Conservation (phyloP, 2,329 filamentous ascomycete species). For the Cercospora sp. region DNA sequence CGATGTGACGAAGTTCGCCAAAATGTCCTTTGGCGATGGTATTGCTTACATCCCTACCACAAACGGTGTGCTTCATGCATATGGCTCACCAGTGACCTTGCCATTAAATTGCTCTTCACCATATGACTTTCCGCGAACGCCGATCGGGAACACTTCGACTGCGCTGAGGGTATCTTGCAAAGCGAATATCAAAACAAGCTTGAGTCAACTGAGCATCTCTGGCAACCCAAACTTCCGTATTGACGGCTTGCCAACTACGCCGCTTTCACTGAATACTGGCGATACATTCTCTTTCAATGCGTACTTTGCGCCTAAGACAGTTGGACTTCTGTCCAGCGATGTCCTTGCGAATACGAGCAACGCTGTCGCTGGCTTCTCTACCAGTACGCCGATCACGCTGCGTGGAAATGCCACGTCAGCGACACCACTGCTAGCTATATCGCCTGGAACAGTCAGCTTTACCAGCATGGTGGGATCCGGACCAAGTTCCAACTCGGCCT, state of each 20-base stretch:
- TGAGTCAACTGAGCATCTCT: slow-evolving; percentile 3
- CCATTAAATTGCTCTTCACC: slow-evolving; percentile 15
- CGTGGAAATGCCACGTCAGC: slow-evolving; percentile 12
- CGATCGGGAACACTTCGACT: slow-evolving; percentile 11
- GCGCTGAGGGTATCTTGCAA: slow-evolving; percentile 2
- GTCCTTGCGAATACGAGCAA: slow-evolving; percentile 8
- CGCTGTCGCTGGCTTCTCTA: slow-evolving; percentile 11
- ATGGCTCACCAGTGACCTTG: slow-evolving; percentile 12
- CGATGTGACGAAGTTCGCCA: slow-evolving; percentile 9
- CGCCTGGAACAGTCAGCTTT: slow-evolving; percentile 6
- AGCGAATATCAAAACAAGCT: slow-evolving; percentile 10
- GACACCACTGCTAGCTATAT: neutral
- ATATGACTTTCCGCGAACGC: slow-evolving; percentile 7
- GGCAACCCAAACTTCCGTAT: slow-evolving; percentile 15
- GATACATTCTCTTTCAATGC: slow-evolving; percentile 14
- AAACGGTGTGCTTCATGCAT: slow-evolving; percentile 12
- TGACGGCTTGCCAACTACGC: slow-evolving; percentile 6
- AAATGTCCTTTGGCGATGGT: slow-evolving; percentile 9
- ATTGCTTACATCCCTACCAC: slow-evolving; percentile 10
- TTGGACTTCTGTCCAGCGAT: slow-evolving; percentile 14
- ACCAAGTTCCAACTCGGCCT: slow-evolving; percentile 1
- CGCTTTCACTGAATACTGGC: neutral
- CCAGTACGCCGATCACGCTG: slow-evolving; percentile 11
- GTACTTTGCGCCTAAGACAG: slow-evolving; percentile 6
- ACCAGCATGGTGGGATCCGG: slow-evolving; percentile 9